Percentiles rank a stretch among this genome's conserved stretches.
Evolutionary conservation across 2,329 filamentous ascomycete species (phyloP).

Genomic region (Colletotrichum destructivum): DNA sequence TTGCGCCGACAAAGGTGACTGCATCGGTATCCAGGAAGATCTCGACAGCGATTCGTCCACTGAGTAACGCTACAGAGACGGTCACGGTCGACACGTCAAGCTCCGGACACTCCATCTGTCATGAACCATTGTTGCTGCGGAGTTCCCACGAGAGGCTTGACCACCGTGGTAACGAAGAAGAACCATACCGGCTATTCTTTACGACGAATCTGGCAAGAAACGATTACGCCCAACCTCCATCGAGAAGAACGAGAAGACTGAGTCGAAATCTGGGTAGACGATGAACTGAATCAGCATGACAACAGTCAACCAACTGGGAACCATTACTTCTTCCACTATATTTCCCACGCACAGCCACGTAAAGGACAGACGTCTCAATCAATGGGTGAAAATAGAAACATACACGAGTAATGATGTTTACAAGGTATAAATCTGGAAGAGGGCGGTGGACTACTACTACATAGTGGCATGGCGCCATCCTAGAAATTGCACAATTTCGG

Average conservation of each 20-base stretch:
- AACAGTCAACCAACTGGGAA: too few species aligned
- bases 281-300: too few species aligned
- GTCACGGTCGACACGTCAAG: neutral
- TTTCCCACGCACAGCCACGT: too few species aligned
- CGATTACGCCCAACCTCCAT: neutral
- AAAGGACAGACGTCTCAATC: too few species aligned
- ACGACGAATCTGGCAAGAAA: neutral
- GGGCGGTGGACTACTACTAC: accelerated
- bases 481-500: neutral
- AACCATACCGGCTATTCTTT: too few species aligned
- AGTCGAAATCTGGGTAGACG: too few species aligned
- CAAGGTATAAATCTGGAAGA: neutral
- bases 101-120: too few species aligned
- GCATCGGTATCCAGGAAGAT: too few species aligned
- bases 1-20: too few species aligned
- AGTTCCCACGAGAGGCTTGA: too few species aligned
- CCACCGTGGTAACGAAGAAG: neutral
- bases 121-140: neutral
- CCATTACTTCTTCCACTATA: neutral
- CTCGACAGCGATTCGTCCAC: neutral
- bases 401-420: neutral
- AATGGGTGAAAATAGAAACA: neutral
- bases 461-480: neutral
- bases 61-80: too few species aligned
- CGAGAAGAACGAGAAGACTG: neutral